Percentiles rank a stretch among this genome's conserved stretches.
These are phyloP conservation scores for Starmerella kuoi DNA, from an alignment of 805 yeast genomes.

Conservation along the genomic window DNA sequence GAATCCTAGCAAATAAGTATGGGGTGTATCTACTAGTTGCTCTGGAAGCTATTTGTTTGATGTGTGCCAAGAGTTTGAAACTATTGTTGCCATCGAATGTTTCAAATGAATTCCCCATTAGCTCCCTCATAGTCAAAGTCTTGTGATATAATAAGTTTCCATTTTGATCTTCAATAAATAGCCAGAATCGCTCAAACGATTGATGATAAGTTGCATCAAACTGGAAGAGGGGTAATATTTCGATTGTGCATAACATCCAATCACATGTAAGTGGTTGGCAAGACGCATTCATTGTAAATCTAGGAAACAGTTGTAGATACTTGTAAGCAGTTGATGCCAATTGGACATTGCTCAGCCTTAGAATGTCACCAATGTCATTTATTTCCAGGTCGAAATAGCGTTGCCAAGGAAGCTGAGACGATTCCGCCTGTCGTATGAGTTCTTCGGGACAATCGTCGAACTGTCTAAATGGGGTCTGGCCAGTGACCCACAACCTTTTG, in stretches of 20 bases:
- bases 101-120: background rate
- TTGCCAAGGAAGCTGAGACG: conserved; percentile 71
- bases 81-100: background rate
- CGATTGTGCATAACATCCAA: conserved; percentile 52
- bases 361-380: conserved; percentile 69
- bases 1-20: conserved; percentile 53
- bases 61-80: background rate
- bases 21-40: conserved; percentile 30
- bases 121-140: background rate
- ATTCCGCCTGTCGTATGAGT: conserved; percentile 61
- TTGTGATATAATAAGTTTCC: conserved; percentile 46
- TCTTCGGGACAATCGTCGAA: conserved; percentile 59
- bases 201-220: conserved; percentile 67
- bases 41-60: background rate
- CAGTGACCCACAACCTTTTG: conserved; percentile 65
- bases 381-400: conserved; percentile 57
- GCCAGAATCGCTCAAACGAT: conserved; percentile 47
- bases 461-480: conserved; percentile 73
- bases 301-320: conserved; percentile 61
- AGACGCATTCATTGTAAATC: conserved; percentile 42
- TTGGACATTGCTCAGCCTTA: conserved; percentile 47
- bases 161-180: conserved; percentile 71
- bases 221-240: conserved; percentile 56
- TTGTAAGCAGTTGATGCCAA: conserved; percentile 44
- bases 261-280: conserved; percentile 71